Base-by-base conservation (phyloP, 202 grass and related monocot species). In the Elaeis oleifera region DNA sequence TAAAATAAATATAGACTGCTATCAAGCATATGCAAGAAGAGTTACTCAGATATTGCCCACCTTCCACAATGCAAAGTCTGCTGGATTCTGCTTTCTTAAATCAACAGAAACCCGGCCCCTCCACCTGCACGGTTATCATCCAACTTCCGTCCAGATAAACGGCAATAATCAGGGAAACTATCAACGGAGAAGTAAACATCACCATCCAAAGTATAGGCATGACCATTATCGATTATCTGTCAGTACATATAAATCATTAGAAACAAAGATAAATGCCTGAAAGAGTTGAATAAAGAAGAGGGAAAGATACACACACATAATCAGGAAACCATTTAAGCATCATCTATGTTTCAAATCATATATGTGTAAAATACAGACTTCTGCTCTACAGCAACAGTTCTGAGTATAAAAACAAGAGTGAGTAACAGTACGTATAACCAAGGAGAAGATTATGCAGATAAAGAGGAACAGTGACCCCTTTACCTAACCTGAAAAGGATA, bases 131-230 rank as follows among this genome's bases (percentile, higher is more conserved):
- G 85, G 54, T 97, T 97, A 49, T 97, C 65, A 64, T 97, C 92
- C 0, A 84, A 68, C 49, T 84, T 97, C 31, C 88, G 74, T 51
- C 88, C 84, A 50, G 92, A 97, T 72, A 97, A 71, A 60, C 68
- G 14, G 55, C 76, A 77, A 88, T 97, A 97, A 48, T 89, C 79
- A 0, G 88, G 92, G n/a, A 74, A 97, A 59, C 69, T 89, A 50
- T 91, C 87, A 0, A 97, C 75, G 16, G 87, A 83, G 54, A 97
- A 97, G 73, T 91, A 97, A 32, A 91, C 92, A 74, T 97, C 92
- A 20, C 92, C 84, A 29, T 97, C 92, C 55, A 97, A 77, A 39
- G 66, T 68, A 84, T 89, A 97, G 8, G 69, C 92, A 74, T 88
- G 79, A 0, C 61, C 87, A 79, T 91, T 89, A 55, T 89, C 79